Evolutionary conservation across 1,284 basidiomycete species (phyloP).

Genomic region (Sporisorium exsertum): DNA sequence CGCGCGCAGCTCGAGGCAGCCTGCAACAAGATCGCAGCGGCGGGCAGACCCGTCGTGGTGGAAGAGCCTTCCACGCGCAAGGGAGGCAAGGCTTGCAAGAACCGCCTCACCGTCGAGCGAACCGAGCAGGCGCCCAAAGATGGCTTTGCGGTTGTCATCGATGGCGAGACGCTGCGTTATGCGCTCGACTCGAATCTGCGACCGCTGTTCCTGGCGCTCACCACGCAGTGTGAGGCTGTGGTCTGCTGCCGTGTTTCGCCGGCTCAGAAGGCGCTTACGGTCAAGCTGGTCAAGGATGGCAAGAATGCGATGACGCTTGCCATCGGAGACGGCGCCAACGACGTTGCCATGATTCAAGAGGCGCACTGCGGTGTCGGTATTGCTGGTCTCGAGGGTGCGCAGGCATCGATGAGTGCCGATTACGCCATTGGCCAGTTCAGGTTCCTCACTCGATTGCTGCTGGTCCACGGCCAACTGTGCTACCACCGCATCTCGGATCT

Average conservation of each 20-base stretch:
- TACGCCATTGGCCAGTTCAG: slow-evolving; percentile 98
- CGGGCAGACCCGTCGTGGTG: slow-evolving; percentile 74
- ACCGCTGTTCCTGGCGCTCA: slow-evolving; percentile 86
- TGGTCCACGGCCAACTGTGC: slow-evolving; percentile 96
- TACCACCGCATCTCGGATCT: slow-evolving; percentile 92
- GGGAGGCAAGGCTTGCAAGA: slow-evolving; percentile 45
- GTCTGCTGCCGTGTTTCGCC: slow-evolving; percentile 97
- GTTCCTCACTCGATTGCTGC: slow-evolving; percentile 86
- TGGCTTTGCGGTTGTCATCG: slow-evolving; percentile 92
- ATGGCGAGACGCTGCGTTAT: slow-evolving; percentile 89
- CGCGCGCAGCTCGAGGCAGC: slow-evolving; percentile 90
- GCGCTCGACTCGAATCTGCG: slow-evolving; percentile 84
- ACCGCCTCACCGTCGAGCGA: slow-evolving; percentile 49
- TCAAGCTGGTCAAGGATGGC: slow-evolving; percentile 94
- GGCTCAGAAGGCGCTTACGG: slow-evolving; percentile 94
- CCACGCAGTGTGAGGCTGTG: slow-evolving; percentile 95
- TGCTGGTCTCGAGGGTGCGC: slow-evolving; percentile 93
- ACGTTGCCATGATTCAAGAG: slow-evolving; percentile 98
- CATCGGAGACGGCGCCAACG: slow-evolving; percentile 95
- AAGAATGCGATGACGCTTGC: slow-evolving; percentile 94
- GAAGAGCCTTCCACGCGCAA: slow-evolving; percentile 35
- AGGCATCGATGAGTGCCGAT: slow-evolving; percentile 98
- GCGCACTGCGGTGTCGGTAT: slow-evolving; percentile 96
- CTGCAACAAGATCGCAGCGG: slow-evolving; percentile 90
- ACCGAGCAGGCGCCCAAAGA: slow-evolving; percentile 52